phyloP scores from a whole-genome alignment of 2,329 filamentous ascomycete genomes.

The Fusarium luffae region DNA sequence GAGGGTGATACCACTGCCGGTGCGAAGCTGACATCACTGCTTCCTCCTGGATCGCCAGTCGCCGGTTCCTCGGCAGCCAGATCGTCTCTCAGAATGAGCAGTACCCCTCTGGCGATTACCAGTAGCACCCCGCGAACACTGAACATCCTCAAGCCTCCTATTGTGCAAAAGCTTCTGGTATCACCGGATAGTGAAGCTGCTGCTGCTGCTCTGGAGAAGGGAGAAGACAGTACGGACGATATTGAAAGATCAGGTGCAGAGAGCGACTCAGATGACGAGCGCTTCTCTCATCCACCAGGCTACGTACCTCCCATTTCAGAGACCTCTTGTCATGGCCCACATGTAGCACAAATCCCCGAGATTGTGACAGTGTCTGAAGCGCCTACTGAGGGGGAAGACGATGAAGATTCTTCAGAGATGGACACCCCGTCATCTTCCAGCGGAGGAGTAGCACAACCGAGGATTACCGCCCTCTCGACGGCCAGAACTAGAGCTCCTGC shows the following conservation, averaged over 20 bases:
- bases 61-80: neutral
- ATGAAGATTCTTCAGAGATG: neutral
- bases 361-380: neutral
- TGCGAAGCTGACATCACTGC: neutral
- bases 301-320: neutral
- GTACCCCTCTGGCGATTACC: neutral
- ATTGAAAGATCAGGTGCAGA: neutral
- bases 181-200: neutral
- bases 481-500: neutral
- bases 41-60: neutral
- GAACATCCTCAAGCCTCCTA: neutral
- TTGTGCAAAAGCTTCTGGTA: neutral
- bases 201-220: neutral
- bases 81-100: neutral
- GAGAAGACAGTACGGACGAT: neutral
- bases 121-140: neutral
- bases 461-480: neutral
- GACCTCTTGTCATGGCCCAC: neutral
- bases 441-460: neutral
- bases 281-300: neutral
- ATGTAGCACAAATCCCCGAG: neutral
- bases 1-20: neutral
- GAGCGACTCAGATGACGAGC: neutral
- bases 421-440: neutral
- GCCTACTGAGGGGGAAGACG: neutral